These are phyloP conservation scores for Colletotrichum australisinense DNA, from an alignment of 2,329 filamentous ascomycete species.

Conservation along the genomic window DNA sequence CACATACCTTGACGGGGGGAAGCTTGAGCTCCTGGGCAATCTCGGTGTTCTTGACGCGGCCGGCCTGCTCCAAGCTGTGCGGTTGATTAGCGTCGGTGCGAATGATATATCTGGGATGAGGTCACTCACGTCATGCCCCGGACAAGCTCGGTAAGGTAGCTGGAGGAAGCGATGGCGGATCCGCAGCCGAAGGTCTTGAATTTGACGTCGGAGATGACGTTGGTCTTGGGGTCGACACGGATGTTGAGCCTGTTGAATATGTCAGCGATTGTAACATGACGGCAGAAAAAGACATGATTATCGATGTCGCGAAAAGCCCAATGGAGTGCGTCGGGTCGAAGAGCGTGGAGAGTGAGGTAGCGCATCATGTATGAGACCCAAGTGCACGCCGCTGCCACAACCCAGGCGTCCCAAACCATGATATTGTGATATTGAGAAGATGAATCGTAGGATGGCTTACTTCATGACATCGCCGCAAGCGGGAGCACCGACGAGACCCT, in stretches of 20 bases:
- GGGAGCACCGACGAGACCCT: slow-evolving; percentile 89
- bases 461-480: slow-evolving; percentile 95
- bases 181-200: slow-evolving; percentile 99
- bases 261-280: background rate
- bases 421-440: background rate
- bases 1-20: slow-evolving; percentile 84
- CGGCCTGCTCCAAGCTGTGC: slow-evolving; percentile 82
- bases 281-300: background rate
- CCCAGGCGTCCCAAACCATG: background rate
- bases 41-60: slow-evolving; percentile 94
- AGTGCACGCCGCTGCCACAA: background rate
- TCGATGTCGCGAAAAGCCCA: background rate
- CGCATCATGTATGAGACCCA: background rate
- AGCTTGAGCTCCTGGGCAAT: slow-evolving; percentile 96
- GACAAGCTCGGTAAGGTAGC: slow-evolving; percentile 96
- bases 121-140: slow-evolving; percentile 81
- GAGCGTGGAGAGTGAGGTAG: background rate
- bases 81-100: background rate
- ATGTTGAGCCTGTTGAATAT: slow-evolving; percentile 70
- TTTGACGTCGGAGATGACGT: slow-evolving; percentile 93
- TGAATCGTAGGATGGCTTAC: slow-evolving; percentile 37
- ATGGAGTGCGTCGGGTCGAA: background rate
- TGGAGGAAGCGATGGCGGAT: slow-evolving; percentile 92
- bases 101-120: background rate
- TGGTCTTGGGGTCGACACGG: slow-evolving; percentile 86